phyloP scores from a whole-genome alignment of 2,329 filamentous ascomycete species.

The Ascochyta pisi region DNA sequence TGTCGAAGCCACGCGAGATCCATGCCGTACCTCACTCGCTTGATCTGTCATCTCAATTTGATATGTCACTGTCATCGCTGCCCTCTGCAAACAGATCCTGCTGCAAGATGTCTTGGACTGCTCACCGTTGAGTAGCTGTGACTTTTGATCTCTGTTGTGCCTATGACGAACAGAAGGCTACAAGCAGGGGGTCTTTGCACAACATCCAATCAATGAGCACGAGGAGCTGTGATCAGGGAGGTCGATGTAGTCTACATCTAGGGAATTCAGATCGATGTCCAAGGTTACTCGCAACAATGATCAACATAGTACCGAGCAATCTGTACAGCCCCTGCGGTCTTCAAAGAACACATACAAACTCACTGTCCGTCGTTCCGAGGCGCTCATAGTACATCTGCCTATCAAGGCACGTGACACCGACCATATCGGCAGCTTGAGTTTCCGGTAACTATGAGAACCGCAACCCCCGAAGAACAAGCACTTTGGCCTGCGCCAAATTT shows the following conservation, averaged over 20 bases:
- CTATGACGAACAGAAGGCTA: not conserved
- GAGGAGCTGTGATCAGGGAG: not conserved
- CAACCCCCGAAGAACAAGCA: slow-evolving; percentile 14
- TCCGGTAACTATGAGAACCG: slow-evolving; percentile 4
- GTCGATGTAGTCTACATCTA: not conserved
- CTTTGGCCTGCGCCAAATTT: slow-evolving; percentile 38
- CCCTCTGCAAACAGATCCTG: not conserved
- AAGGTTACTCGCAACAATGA: not conserved
- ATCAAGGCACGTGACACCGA: not conserved
- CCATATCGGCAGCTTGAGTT: too few relatives aligned
- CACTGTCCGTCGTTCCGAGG: too few relatives aligned
- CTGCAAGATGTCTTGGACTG: not conserved
- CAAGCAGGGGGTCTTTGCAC: not conserved
- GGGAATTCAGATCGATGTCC: not conserved
- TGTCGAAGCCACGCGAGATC: not conserved
- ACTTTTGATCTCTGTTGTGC: not conserved
- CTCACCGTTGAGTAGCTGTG: not conserved
- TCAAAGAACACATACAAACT: not conserved
- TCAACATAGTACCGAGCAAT: not conserved
- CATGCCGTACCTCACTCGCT: not conserved
- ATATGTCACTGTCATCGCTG: not conserved
- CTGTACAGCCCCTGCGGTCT: not conserved
- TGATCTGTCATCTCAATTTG: not conserved
- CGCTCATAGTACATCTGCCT: not conserved
- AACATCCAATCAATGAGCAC: not conserved